Percentiles rank a stretch among this genome's conserved stretches.
Evolutionary conservation across 768 basidiomycete genomes (phyloP).

Genomic region (Rhizopogon vinicolor): DNA sequence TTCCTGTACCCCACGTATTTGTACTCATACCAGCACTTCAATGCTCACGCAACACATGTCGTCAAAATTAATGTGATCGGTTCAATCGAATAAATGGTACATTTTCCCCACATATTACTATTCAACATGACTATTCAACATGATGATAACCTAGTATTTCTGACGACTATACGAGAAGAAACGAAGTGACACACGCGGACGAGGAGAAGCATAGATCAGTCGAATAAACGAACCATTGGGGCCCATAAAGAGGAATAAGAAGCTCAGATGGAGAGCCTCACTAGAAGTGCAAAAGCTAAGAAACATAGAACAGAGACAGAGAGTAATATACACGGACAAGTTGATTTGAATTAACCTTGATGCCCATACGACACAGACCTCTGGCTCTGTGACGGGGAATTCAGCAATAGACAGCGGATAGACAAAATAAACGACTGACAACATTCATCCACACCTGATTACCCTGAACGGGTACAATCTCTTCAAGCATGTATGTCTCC

Average conservation of each 20-base stretch:
- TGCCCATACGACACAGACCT: neutral
- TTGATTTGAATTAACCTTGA: slow-evolving; percentile 5
- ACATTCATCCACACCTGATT: slow-evolving; percentile 39
- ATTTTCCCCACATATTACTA: slow-evolving; percentile 1
- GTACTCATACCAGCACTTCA: neutral
- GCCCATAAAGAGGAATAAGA: slow-evolving; percentile 32
- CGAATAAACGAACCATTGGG: slow-evolving; percentile 8
- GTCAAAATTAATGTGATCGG: neutral
- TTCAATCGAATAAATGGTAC: neutral
- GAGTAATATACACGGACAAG: neutral
- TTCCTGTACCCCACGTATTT: neutral
- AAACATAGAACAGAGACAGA: neutral
- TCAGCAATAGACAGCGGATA: neutral
- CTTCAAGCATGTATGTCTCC: slow-evolving; percentile 67
- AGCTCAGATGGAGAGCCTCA: slow-evolving; percentile 13
- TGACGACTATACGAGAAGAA: neutral
- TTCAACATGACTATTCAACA: neutral
- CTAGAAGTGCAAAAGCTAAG: slow-evolving; percentile 7
- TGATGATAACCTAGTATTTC: neutral
- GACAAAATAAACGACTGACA: slow-evolving; percentile 29
- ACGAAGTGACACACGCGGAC: neutral
- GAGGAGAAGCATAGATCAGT: neutral
- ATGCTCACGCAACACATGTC: neutral
- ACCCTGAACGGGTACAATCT: slow-evolving; percentile 42
- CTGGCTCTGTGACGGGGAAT: neutral